Base-by-base conservation (phyloP, 768 basidiomycete species). In the Crassisporium funariophilum region DNA sequence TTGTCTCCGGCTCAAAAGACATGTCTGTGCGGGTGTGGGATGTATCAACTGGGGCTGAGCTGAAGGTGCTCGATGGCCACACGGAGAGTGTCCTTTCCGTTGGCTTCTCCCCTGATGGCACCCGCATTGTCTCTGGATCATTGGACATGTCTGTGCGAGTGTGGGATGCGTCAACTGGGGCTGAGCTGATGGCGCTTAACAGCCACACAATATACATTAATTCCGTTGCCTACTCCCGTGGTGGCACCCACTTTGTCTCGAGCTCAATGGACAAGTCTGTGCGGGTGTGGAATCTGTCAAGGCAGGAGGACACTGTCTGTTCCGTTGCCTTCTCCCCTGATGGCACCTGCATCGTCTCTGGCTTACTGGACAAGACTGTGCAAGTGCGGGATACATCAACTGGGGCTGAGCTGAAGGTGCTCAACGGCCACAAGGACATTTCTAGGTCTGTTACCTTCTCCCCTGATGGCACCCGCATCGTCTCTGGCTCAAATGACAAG, bases 301-400 rank as follows among this genome's bases (percentile, higher is more conserved):
- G 7, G 7, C n/a, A 36, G 7, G 8, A 7, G 8, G 13, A 16
- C 19, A 16, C 15, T 8, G 35, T 36, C 15, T 16, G n/a, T 6
- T 36, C 35, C 15, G 35, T 36, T 16, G 35, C 35, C 7, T 36
- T 36, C 15, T 36, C 35, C 6, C 13, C 35, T 36, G 35, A 36
- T 36, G 35, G 35, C 35, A 15, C 35, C 7, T 15, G 35, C 7
- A 29, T 29, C 27, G 22, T 31, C 16, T 49, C 47, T 22, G 34
- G 47, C 11, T 44, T 43, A 0, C 3, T 13, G 2, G 46, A 52
- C 27, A 29, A 29, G 27, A 29, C 27, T 29, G 27, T 29, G 7
- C 27, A 13, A 29, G 8, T 29, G 27, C 7, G 27, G 27, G 27
- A 29, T 29, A 13, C 27, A 29, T 7, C 13, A 13, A 29, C 8